phyloP scores from a whole-genome alignment of 192 early-diverging fungal genomes.

The Rhizophagus clarus region DNA sequence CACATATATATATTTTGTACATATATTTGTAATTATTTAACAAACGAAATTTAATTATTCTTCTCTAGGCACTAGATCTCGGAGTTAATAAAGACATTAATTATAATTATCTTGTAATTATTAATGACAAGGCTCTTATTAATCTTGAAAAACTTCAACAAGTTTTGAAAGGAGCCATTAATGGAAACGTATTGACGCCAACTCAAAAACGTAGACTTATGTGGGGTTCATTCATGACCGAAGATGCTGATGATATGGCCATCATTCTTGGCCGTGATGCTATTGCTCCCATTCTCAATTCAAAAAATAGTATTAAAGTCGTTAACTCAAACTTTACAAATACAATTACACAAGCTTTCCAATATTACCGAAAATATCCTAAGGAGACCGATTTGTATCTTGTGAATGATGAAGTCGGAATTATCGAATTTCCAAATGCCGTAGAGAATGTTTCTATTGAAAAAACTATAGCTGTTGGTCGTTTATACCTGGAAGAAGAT shows the following conservation, averaged over 20 bases:
- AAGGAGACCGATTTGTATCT: neutral
- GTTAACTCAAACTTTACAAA: slow-evolving; percentile 31
- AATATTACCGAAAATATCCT: neutral
- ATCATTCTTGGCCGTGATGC: slow-evolving; percentile 37
- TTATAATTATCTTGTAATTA: slow-evolving; percentile 48
- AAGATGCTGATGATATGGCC: slow-evolving; percentile 28
- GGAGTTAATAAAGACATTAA: slow-evolving; percentile 28
- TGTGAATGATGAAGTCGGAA: slow-evolving; percentile 30
- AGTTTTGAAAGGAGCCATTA: slow-evolving; percentile 26
- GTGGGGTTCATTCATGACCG: slow-evolving; percentile 38
- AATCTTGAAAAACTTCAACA: slow-evolving; percentile 36
- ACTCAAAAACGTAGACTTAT: slow-evolving; percentile 34
- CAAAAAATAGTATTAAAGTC: slow-evolving; percentile 19
- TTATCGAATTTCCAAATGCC: slow-evolving; percentile 49
- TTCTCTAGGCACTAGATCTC: neutral
- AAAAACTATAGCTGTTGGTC: slow-evolving; percentile 39
- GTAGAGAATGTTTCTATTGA: slow-evolving; percentile 42
- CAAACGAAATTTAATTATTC: neutral
- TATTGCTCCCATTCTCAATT: slow-evolving; percentile 33
- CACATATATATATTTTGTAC: too few relatives aligned
- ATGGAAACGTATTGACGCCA: slow-evolving; percentile 9
- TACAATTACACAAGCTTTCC: slow-evolving; percentile 33
- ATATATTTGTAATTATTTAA: neutral
- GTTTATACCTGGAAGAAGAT: slow-evolving; percentile 52
- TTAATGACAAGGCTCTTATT: slow-evolving; percentile 40